Base-by-base conservation (phyloP, 73 alveolate species). In the Tetrahymena elliotti region DNA sequence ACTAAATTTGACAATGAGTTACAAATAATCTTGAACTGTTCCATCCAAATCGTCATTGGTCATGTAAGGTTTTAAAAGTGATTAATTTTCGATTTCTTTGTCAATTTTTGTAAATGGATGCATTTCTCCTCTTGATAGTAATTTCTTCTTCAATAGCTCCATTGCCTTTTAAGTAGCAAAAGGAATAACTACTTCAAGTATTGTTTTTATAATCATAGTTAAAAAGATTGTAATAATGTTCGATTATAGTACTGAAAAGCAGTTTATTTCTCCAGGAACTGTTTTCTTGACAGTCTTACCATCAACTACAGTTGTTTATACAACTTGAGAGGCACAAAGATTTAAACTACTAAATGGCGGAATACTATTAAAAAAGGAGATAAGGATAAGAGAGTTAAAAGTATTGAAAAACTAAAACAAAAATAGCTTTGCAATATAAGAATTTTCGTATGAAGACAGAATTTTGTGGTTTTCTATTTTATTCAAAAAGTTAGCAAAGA, bases 11-110 rank as follows among this genome's bases (percentile, higher is more conserved):
- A 96, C 93, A 22, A 93, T 84, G 24, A 96, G 84, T 96, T 96
- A 94, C 88, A 96, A 38, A 82, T 95, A 96, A 93, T 95, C 96
- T 6, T 84, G 96, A 15, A 96, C 94, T n/a, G 97, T 96, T 35
- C 98, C 98, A 93, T 96, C 98, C 22, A 83, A 47, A 93, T 95
- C 98, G 33, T 52, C 94, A 35, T 94, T 94, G 9, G 95, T 95
- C 36, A 92, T 35, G 35, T 93, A 88, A 27, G 95, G 96, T 33
- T 93, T 40, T 22, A 96, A 84, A 0, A 16, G 83, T 16, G 95
- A 92, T 88, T 96, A 84, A 18, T 83, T 83, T 36, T 96, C 98
- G 22, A 96, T 83, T 53, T 84, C 83, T 20, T 83, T 27, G 53
- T 96, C 96, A 38, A 96, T 84, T 11, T 31, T 53, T 10, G 93